phyloP scores from a whole-genome alignment of 2,329 filamentous ascomycete species.

The Penicillium vulpinum region DNA sequence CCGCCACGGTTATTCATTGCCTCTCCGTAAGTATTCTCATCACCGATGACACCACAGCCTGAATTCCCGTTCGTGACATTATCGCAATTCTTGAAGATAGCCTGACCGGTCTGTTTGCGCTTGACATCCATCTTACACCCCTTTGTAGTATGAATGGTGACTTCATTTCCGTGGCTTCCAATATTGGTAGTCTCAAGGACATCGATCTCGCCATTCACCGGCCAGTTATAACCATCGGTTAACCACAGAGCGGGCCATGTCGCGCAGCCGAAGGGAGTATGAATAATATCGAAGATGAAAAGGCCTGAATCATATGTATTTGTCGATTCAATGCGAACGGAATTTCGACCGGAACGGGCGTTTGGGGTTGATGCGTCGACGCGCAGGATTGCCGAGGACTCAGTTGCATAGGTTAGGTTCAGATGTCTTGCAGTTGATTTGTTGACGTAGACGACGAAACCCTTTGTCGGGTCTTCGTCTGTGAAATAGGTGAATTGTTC shows the following conservation, averaged over 20 bases:
- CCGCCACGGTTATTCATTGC: constrained; percentile 57
- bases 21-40: constrained; percentile 50
- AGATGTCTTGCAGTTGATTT: constrained; percentile 28
- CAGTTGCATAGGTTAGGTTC: constrained; percentile 64
- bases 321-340: constrained; percentile 64
- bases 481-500: constrained; percentile 50
- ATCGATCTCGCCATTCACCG: constrained; percentile 64
- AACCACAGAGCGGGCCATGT: constrained; percentile 70
- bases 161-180: constrained; percentile 56
- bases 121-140: constrained; percentile 57
- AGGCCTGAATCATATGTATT: constrained; percentile 61
- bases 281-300: constrained; percentile 67
- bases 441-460: constrained; percentile 49
- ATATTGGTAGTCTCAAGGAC: constrained; percentile 61
- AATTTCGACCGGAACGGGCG: constrained; percentile 61
- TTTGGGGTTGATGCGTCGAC: constrained; percentile 63
- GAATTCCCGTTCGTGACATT: constrained; percentile 54
- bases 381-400: constrained; percentile 55
- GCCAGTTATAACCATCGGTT: constrained; percentile 62
- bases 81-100: constrained; percentile 51
- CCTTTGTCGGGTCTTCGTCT: constrained; percentile 45
- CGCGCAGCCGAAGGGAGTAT: constrained; percentile 64
- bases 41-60: constrained; percentile 57
- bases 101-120: constrained; percentile 54
- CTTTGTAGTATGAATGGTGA: constrained; percentile 60